Base-by-base conservation (phyloP, 2,329 filamentous ascomycete genomes). In the Grosmannia penicillata region DNA sequence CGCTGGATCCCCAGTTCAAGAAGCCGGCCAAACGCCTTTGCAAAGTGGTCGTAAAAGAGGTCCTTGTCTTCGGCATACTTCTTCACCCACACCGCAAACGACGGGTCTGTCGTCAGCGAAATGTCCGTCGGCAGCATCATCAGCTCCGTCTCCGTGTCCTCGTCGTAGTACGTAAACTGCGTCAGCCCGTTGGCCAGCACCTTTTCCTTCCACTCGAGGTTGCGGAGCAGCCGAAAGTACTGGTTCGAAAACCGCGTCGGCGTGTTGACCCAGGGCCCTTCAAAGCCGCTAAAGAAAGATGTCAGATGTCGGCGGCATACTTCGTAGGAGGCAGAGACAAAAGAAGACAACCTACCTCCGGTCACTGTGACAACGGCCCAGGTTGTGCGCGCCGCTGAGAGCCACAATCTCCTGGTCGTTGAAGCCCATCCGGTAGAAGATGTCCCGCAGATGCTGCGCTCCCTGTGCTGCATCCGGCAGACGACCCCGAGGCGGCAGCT, bases 391-490 rank as follows among this genome's bases (percentile, higher is more conserved):
- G 49, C 85, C 85, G 24, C 70, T 70, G 33, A 95, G 72, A 23
- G 89, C 89, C 33, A 95, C 87, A 56, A 95, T 95, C 62, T 94
- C 86, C 53, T 81, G 82, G 63, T 96, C 89, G 59, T 91, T 81
- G 72, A 94, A 95, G 48, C 87, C 87, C 87, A 95, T 95, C 56
- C 89, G 84, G 59, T 77, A 73, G 63, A 95, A 96, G 66, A 95
- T 87, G 62, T 74, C 74, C 52, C 89, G 81, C 51, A 95, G 71
- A 63, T 95, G 89, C 54, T 76, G 73, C 44, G 77, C 66, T 43
- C 72, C 79, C 69, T 94, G 75, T 51, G 74, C 60, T 37, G 71
- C 89, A 56, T 96, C 86, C 46, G 87, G 82, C 17, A 86, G 71
- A 3, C 56, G 40, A 1, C 75, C 74, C 1, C 69, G 61, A 1